Evolutionary conservation across 352 stramenopile species (phyloP).

Genomic region (Pythium biforme): DNA sequence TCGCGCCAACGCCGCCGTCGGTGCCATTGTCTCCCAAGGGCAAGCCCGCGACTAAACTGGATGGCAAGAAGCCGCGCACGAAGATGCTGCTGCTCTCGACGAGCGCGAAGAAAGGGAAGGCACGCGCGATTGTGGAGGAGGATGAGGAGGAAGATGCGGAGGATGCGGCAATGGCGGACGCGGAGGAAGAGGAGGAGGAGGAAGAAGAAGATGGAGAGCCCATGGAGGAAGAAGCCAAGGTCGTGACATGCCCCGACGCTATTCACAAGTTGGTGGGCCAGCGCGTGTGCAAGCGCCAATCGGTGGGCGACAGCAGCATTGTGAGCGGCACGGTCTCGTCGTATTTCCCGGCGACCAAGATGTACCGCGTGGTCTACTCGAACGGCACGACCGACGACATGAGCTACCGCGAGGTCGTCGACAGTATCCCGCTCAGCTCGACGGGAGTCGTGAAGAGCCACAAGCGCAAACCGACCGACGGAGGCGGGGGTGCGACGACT

Average conservation of each 20-base stretch:
- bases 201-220: conserved; percentile 24
- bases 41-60: neutral
- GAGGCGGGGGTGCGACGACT: neutral
- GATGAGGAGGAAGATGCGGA: conserved; percentile 20
- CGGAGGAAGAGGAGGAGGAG: conserved; percentile 25
- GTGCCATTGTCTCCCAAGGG: neutral
- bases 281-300: conserved; percentile 38
- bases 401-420: conserved; percentile 55
- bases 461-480: conserved; percentile 40
- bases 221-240: neutral
- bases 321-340: conserved; percentile 55
- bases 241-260: conserved; percentile 22
- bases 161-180: conserved; percentile 24
- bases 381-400: conserved; percentile 58
- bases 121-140: neutral
- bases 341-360: conserved; percentile 78
- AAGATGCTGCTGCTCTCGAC: conserved; percentile 21
- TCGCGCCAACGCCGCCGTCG: neutral
- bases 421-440: conserved; percentile 45
- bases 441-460: conserved; percentile 23
- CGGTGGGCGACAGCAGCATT: conserved; percentile 26
- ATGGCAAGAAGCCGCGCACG: conserved; percentile 3
- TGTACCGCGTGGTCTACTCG: conserved; percentile 66
- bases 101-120: neutral
- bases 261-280: conserved; percentile 51